Evolutionary conservation across 2,329 filamentous ascomycete genomes (phyloP), one percentile per base, ranked within the genome.

Genomic region (Cladosporium colombiae): DNA sequence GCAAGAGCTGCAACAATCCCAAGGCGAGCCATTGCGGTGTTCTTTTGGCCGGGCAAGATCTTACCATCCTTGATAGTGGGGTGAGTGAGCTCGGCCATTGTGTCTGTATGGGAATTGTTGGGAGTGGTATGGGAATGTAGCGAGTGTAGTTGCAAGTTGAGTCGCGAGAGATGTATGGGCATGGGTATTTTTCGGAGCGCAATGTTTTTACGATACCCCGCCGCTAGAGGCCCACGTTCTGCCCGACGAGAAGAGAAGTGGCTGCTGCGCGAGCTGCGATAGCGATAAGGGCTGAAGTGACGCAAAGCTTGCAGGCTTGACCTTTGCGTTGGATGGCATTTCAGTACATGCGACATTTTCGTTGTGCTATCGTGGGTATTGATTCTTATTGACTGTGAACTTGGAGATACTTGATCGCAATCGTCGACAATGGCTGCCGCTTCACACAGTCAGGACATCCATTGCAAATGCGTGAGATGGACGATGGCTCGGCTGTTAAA

Each of bases 51-150:
- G 25, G 56, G 21, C 7, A 46, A 40, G 13, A 40, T 77, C 79
- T 71, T 83, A 89, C 88, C 88, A 65, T 60, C 65, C 82, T 91
- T 86, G 84, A 92, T 92, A 77, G 89, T 91, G 78, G 88, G 87
- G 85, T 92, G 89, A 72, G 84, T 85, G 80, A 91, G 86, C 77
- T 91, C 86, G 80, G 83, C 81, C 89, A 91, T 91, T 75, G 66
- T 33, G 40, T 35, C 61, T 46, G 61, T 63, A 56, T 49, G 33
- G n/a, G 35, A 46, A 18, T 23, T 46, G 50, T 56, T 29, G 23
- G 35, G 8, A 25, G 35, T 35, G 13, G 31, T 21, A 35, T 44
- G 50, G 21, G 49, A 23, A 29, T 27, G 50, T 35, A 37, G 21
- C 23, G 46, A 56, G 61, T 25, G 50, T 46, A 25, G 35, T 31